A percentile compares a stretch with the other conserved stretches of the same genome.
phyloP scores from a whole-genome alignment of 2,329 filamentous ascomycete species.

The Spiromastix sp. region DNA sequence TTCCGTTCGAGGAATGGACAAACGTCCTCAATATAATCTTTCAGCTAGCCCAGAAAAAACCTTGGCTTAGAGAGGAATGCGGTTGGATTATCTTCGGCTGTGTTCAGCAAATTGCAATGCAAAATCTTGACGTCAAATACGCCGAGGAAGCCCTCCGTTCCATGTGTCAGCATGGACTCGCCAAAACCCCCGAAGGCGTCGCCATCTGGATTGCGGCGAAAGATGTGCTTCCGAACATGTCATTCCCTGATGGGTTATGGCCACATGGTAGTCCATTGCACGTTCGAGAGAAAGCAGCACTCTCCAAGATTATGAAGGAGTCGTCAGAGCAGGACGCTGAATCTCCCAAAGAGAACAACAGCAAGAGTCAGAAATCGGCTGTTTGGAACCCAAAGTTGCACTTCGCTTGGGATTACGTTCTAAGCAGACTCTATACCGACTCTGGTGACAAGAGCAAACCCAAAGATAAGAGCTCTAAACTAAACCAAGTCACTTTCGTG shows the following conservation, averaged over 20 bases:
- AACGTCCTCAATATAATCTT: conserved; percentile 63
- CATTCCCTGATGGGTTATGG: conserved; percentile 63
- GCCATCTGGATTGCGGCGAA: conserved; percentile 73
- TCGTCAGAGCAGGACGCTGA: conserved; percentile 24
- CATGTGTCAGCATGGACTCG: conserved; percentile 54
- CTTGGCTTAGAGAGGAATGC: conserved; percentile 83
- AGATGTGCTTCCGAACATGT: conserved; percentile 52
- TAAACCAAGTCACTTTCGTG: conserved; percentile 44
- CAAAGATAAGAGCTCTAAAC: conserved; percentile 24
- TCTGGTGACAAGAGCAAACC: conserved; percentile 17
- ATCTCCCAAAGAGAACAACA: conserved; percentile 17
- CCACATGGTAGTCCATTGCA: conserved; percentile 60
- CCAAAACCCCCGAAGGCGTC: conserved; percentile 77
- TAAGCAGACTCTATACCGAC: conserved; percentile 37
- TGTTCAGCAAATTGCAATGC: conserved; percentile 43
- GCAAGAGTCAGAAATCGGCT: conserved; percentile 41
- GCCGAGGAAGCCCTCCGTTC: conserved; percentile 53
- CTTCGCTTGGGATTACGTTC: conserved; percentile 76
- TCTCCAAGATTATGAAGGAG: conserved; percentile 74
- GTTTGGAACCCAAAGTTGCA: conserved; percentile 72
- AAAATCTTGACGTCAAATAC: conserved; percentile 34
- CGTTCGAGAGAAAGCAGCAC: conserved; percentile 53
- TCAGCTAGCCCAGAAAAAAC: conserved; percentile 66
- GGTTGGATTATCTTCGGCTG: conserved; percentile 71
- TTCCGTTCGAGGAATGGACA: conserved; percentile 41